A percentile compares a stretch with the other conserved stretches of the same genome.
phyloP scores from a whole-genome alignment of 1,284 basidiomycete genomes.

The Melampsora allii-populina region DNA sequence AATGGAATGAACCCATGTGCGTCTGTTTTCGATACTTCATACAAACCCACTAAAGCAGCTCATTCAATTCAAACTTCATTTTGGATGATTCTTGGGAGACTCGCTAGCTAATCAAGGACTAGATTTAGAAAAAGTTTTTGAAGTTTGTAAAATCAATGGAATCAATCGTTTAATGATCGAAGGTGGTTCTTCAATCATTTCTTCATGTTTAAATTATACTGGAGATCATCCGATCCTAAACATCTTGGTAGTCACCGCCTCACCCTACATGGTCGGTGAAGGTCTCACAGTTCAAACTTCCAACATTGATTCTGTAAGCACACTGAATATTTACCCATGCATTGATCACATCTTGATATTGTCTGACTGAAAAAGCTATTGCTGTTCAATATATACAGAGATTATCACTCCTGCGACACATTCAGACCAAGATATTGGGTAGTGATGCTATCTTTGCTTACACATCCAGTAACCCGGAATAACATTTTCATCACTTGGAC shows the following conservation, averaged over 20 bases:
- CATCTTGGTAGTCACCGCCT: slow-evolving; percentile 72
- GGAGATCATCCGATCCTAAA: slow-evolving; percentile 59
- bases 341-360: background rate
- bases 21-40: background rate
- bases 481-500: too few relatives aligned
- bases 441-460: slow-evolving; percentile 51
- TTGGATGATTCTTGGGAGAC: background rate
- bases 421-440: slow-evolving; percentile 49
- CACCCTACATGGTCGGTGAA: slow-evolving; percentile 73
- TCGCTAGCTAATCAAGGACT: slow-evolving; percentile 54
- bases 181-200: slow-evolving; percentile 80
- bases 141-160: slow-evolving; percentile 58
- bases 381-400: background rate
- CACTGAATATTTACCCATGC: background rate
- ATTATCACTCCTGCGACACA: slow-evolving; percentile 47
- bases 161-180: slow-evolving; percentile 87
- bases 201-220: slow-evolving; percentile 62
- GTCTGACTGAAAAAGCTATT: background rate
- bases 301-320: slow-evolving; percentile 53
- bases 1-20: slow-evolving; percentile 54
- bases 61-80: background rate
- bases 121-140: slow-evolving; percentile 60
- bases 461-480: slow-evolving; percentile 37
- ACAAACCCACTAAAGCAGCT: background rate
- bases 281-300: slow-evolving; percentile 57